Conservation (phyloP, 257 asterid genomes). For the Nicotiana sylvestris region DNA sequence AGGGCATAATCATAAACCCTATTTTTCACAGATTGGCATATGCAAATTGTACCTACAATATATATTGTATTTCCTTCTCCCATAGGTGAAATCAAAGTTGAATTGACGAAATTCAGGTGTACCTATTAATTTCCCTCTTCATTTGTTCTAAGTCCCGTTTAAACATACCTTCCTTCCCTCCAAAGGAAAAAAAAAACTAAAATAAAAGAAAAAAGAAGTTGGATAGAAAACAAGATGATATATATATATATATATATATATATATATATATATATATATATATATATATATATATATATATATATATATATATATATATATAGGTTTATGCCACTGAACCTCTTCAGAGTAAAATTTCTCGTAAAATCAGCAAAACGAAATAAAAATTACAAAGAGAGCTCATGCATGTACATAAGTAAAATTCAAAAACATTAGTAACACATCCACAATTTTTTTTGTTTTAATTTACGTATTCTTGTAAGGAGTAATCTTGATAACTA, state of each 20-base stretch:
- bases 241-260: not conserved
- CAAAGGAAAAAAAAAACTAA: not conserved
- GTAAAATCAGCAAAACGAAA: not conserved
- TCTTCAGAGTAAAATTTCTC: not conserved
- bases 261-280: not conserved
- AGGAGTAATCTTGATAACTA: slow-evolving; percentile 64
- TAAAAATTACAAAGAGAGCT: not conserved
- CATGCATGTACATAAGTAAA: not conserved
- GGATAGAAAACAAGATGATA: not conserved
- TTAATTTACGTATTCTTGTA: slow-evolving; percentile 13
- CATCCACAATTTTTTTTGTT: not conserved
- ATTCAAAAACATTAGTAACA: not conserved
- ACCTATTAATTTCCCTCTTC: no score
- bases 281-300: not conserved
- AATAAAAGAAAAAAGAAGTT: not conserved
- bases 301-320: not conserved
- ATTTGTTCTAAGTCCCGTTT: not conserved
- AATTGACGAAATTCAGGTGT: not conserved
- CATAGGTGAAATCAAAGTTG: no score
- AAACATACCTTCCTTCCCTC: not conserved
- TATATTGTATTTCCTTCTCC: no score
- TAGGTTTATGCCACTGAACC: not conserved
- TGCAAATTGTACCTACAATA: no score
- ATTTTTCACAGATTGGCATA: no score
- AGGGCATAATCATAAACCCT: no score